Evolutionary conservation across 2,329 filamentous ascomycete genomes (phyloP).

Genomic region (Pseudogymnoascus sp.): DNA sequence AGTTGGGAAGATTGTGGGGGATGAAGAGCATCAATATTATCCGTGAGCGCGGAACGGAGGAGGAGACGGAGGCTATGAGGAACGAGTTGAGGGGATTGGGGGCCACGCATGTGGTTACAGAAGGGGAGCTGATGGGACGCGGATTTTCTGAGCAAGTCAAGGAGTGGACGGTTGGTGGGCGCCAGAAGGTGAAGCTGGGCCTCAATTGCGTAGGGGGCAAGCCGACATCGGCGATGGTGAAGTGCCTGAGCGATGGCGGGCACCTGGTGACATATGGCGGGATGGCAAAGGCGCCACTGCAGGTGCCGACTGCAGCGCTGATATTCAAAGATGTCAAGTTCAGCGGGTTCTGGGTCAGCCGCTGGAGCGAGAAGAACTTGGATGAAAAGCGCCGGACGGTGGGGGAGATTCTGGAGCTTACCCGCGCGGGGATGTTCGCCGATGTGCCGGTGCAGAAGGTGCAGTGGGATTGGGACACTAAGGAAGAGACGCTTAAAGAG

Average conservation of each 20-base stretch:
- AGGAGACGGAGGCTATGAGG: conserved; percentile 57
- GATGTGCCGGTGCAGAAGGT: conserved; percentile 78
- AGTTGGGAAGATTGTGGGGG: conserved; percentile 78
- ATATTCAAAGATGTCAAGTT: conserved; percentile 92
- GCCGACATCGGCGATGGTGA: conserved; percentile 68
- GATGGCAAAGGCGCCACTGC: conserved; percentile 83
- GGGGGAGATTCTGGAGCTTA: conserved; percentile 72
- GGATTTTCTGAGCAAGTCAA: conserved; percentile 42
- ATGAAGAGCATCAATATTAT: conserved; percentile 86
- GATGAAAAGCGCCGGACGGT: conserved; percentile 70
- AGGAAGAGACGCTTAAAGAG: conserved; percentile 55
- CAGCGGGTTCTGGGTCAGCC: conserved; percentile 89
- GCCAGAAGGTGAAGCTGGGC: conserved; percentile 65
- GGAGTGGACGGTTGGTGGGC: conserved; percentile 58
- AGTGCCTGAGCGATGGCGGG: conserved; percentile 57
- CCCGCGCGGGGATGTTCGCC: conserved; percentile 65
- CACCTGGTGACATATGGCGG: conserved; percentile 90
- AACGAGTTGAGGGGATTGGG: conserved; percentile 52
- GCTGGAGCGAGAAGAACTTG: conserved; percentile 71
- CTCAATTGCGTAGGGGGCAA: conserved; percentile 94
- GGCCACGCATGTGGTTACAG: conserved; percentile 40
- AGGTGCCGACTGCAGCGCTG: conserved; percentile 70
- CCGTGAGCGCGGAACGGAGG: conserved; percentile 56
- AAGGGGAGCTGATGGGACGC: conserved; percentile 37
- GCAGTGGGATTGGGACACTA: conserved; percentile 74